These are phyloP conservation scores for Malus sylvestris DNA, from an alignment of 306 rosid genomes.

Conservation along the genomic window DNA sequence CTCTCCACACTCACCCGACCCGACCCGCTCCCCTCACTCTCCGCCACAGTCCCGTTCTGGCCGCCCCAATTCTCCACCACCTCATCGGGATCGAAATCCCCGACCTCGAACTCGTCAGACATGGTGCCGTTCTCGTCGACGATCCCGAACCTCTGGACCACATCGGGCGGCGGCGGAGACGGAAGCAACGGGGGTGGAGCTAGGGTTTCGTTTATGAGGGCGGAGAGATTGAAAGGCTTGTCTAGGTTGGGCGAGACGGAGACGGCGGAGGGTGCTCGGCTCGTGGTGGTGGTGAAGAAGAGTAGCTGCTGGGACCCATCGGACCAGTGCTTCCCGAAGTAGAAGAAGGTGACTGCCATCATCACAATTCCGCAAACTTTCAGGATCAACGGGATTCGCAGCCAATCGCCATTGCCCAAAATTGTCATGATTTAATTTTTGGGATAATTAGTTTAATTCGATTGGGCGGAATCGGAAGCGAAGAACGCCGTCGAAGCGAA, in stretches of 20 bases:
- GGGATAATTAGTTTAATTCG: not conserved
- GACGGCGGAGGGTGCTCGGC: slow-evolving; percentile 28
- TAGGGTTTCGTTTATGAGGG: slow-evolving; percentile 29
- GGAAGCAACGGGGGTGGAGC: slow-evolving; percentile 10
- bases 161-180: slow-evolving; percentile 4
- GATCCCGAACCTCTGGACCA: slow-evolving; percentile 55
- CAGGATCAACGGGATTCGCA: slow-evolving; percentile 24
- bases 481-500: not conserved
- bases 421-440: slow-evolving; percentile 21
- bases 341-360: slow-evolving; percentile 51
- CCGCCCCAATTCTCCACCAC: slow-evolving; percentile 69
- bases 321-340: slow-evolving; percentile 74
- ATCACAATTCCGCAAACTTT: slow-evolving; percentile 43
- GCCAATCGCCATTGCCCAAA: slow-evolving; percentile 29
- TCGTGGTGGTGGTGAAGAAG: slow-evolving; percentile 41
- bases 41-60: slow-evolving; percentile 41
- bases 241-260: slow-evolving; percentile 54
- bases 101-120: slow-evolving; percentile 75
- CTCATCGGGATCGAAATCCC: slow-evolving; percentile 50
- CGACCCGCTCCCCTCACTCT: slow-evolving; percentile 15
- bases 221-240: slow-evolving; percentile 37
- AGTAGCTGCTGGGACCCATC: slow-evolving; percentile 64
- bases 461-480: not conserved
- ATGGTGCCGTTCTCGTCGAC: slow-evolving; percentile 79
- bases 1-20: slow-evolving; percentile 29